A percentile compares a stretch with the other conserved stretches of the same genome.
phyloP scores from a whole-genome alignment of 2,329 filamentous ascomycete species.

The Monosporascus sp. region DNA sequence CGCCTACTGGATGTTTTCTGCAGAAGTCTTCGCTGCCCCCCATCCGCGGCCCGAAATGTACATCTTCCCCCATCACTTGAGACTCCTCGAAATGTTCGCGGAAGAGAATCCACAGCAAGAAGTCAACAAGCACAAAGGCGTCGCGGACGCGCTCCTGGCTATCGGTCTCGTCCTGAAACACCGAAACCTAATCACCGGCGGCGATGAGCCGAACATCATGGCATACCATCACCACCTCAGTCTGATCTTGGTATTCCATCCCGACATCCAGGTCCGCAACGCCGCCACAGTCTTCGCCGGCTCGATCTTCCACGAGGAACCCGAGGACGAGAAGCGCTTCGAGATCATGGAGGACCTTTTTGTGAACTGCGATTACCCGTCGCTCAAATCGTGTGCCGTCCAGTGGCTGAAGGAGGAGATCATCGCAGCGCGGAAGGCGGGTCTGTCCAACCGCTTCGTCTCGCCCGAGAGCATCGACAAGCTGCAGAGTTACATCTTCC shows the following conservation, averaged over 20 bases:
- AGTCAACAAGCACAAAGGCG: conserved; percentile 46
- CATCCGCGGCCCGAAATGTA: conserved; percentile 47
- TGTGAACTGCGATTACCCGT: conserved; percentile 59
- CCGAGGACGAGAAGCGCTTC: conserved; percentile 53
- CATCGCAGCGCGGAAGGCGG: conserved; percentile 35
- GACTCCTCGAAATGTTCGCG: conserved; percentile 49
- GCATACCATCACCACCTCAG: conserved; percentile 56
- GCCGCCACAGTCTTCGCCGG: conserved; percentile 50
- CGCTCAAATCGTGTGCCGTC: conserved; percentile 57
- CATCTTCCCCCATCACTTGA: conserved; percentile 56
- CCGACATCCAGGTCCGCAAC: conserved; percentile 47
- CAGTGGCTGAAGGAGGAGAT: conserved; percentile 61
- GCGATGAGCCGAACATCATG: conserved; percentile 43
- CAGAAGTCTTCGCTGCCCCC: conserved; percentile 54
- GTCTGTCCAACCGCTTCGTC: conserved; percentile 38
- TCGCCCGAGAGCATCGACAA: conserved; percentile 51
- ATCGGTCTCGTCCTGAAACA: conserved; percentile 56
- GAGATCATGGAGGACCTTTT: conserved; percentile 60
- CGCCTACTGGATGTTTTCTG: conserved; percentile 58
- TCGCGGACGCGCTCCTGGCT: conserved; percentile 54
- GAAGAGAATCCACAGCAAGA: conserved; percentile 42
- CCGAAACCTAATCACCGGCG: conserved; percentile 36
- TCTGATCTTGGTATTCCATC: conserved; percentile 53
- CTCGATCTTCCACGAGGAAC: conserved; percentile 51
- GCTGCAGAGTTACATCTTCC: conserved; percentile 59